Conservation (phyloP, 768 basidiomycete genomes). For the Brasilioporus rufonigricans region DNA sequence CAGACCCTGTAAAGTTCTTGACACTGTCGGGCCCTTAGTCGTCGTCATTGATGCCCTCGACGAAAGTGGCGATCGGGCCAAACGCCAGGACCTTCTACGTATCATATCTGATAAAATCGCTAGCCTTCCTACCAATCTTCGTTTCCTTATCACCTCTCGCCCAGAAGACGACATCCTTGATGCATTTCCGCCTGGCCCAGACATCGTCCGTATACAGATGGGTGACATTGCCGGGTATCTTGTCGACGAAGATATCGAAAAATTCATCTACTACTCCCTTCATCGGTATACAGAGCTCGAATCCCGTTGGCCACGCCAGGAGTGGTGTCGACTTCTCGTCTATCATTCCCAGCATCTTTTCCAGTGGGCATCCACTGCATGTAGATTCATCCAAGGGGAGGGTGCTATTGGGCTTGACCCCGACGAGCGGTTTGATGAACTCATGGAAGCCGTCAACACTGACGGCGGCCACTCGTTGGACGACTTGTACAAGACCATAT, state of each 20-base stretch:
- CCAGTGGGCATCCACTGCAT: no score
- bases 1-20: background rate
- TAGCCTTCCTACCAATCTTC: background rate
- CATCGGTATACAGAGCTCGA: background rate
- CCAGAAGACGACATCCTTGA: no score
- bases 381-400: background rate
- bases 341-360: no score
- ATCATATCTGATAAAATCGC: background rate
- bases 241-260: background rate
- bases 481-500: background rate
- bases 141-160: no score
- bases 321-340: background rate
- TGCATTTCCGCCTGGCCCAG: no score
- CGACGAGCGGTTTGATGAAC: background rate
- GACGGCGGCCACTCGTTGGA: background rate
- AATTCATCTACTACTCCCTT: background rate
- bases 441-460: background rate
- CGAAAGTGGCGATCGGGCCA: no score
- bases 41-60: no score
- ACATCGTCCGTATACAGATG: no score
- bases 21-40: no score
- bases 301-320: background rate
- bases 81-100: background rate
- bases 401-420: background rate
- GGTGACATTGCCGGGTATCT: background rate